These are phyloP conservation scores for Lanmaoa pseudosensibilis DNA, from an alignment of 768 basidiomycete species.

Conservation along the genomic window DNA sequence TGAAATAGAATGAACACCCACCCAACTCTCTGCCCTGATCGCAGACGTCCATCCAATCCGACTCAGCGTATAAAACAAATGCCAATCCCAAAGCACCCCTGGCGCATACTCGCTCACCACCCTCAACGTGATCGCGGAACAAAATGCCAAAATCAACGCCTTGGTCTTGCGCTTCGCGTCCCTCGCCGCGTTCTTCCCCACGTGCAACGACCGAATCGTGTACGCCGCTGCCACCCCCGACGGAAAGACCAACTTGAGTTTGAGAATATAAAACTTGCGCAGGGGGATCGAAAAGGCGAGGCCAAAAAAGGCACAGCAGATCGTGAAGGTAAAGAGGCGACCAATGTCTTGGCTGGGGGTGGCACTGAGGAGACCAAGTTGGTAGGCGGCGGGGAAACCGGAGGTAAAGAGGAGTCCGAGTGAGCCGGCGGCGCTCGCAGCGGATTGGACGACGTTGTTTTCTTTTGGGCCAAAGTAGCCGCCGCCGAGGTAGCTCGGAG, in stretches of 20 bases:
- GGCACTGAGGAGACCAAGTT: conserved; percentile 47
- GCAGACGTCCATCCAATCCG: conserved; percentile 59
- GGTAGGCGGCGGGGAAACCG: conserved; percentile 62
- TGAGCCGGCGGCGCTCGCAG: conserved; percentile 49
- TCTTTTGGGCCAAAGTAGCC: conserved; percentile 67
- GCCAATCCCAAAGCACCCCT: conserved; percentile 63
- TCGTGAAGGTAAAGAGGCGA: conserved; percentile 53
- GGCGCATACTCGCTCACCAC: conserved; percentile 59
- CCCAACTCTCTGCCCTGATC: conserved; percentile 61
- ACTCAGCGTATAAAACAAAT: conserved; percentile 60
- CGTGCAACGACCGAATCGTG: conserved; percentile 62
- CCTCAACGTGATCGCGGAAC: conserved; percentile 49
- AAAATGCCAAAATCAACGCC: conserved; percentile 48
- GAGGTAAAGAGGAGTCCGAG: conserved; percentile 60
- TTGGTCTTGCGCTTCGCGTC: conserved; percentile 58
- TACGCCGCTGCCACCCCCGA: conserved; percentile 67
- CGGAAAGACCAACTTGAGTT: conserved; percentile 63
- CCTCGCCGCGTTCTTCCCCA: conserved; percentile 47
- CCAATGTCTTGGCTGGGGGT: conserved; percentile 53
- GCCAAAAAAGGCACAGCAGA: conserved; percentile 57
- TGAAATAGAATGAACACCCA: conserved; percentile 22
- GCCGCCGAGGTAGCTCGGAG: conserved; percentile 46
- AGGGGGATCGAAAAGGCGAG: conserved; percentile 68
- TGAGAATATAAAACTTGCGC: conserved; percentile 60
- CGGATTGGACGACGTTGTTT: conserved; percentile 35